Percentiles rank a stretch among this genome's conserved stretches.
Conservation (phyloP, 768 basidiomycete species). For the Lentinus tigrinus region DNA sequence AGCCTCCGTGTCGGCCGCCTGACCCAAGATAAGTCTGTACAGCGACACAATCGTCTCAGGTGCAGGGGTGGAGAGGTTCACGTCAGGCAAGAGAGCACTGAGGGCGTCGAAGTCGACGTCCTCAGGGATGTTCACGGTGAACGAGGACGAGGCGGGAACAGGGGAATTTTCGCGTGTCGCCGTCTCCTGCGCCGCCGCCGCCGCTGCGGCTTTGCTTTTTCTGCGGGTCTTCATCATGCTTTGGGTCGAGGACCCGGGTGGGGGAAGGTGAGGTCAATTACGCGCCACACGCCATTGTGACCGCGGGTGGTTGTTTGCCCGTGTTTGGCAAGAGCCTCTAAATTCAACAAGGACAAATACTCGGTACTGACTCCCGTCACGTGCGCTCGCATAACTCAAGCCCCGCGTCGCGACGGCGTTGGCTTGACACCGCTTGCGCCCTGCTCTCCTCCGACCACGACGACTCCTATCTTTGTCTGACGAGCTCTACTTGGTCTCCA, state of each 20-base stretch:
- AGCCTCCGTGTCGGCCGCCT: constrained; percentile 54
- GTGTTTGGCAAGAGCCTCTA: constrained; percentile 24
- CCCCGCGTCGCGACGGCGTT: constrained; percentile 11
- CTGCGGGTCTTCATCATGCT: constrained; percentile 53
- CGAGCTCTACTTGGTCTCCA: neutral
- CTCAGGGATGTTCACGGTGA: constrained; percentile 52
- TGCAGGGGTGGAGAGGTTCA: constrained; percentile 52
- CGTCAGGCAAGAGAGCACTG: constrained; percentile 59
- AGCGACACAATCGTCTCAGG: constrained; percentile 59
- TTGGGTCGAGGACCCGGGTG: constrained; percentile 17
- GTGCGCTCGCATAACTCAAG: constrained; percentile 6
- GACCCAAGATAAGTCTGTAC: constrained; percentile 60
- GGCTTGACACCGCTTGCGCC: neutral
- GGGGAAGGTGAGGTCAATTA: constrained; percentile 8
- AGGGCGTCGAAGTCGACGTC: constrained; percentile 68
- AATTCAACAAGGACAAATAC: constrained; percentile 24
- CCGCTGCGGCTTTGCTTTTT: constrained; percentile 55
- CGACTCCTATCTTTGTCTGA: neutral
- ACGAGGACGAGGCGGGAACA: constrained; percentile 30
- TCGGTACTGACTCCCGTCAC: constrained; percentile 7
- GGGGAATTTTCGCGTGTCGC: constrained; percentile 34
- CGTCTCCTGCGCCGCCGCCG: constrained; percentile 30
- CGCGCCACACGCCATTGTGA: constrained; percentile 16
- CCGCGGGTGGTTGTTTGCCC: constrained; percentile 20
- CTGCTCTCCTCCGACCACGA: neutral